A percentile compares a stretch with the other conserved stretches of the same genome.
These are phyloP conservation scores for Cadophora sp. DNA, from an alignment of 2,329 filamentous ascomycete genomes.

Conservation along the genomic window DNA sequence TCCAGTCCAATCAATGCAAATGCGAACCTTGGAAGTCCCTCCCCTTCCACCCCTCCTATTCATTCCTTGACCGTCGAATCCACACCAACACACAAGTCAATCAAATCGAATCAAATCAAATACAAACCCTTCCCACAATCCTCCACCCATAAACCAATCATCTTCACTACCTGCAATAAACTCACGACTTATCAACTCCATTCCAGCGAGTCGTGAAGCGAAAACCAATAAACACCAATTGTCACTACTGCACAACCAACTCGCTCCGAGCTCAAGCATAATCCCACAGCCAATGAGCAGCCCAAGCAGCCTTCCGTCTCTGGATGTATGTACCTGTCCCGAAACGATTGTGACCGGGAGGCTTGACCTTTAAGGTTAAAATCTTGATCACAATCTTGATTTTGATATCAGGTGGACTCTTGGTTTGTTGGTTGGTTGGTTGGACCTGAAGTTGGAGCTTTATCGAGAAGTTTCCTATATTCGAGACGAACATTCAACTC, in stretches of 20 bases:
- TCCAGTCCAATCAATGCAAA: conserved; percentile 13
- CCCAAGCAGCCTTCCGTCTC: not conserved
- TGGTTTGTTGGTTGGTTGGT: not conserved
- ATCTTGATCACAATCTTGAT: not conserved
- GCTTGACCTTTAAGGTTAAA: conserved; percentile 8
- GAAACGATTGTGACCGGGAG: not conserved
- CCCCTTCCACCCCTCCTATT: not conserved
- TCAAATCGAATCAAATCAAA: not conserved
- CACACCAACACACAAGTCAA: not conserved
- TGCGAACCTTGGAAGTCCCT: conserved; percentile 1
- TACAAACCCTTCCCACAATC: not conserved
- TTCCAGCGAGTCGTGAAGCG: not conserved
- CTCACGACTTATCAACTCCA: not conserved
- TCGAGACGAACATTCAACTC: not conserved
- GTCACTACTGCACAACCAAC: not conserved
- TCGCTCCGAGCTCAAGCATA: not conserved
- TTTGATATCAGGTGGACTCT: not conserved
- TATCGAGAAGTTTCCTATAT: not conserved
- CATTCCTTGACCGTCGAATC: not conserved
- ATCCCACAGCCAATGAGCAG: not conserved
- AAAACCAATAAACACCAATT: not conserved
- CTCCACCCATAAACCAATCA: conserved; percentile 1
- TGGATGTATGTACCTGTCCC: not conserved
- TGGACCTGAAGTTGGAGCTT: not conserved
- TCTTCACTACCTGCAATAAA: not conserved